Conservation (phyloP, 2,329 filamentous ascomycete species). For the Colletotrichum sp. region DNA sequence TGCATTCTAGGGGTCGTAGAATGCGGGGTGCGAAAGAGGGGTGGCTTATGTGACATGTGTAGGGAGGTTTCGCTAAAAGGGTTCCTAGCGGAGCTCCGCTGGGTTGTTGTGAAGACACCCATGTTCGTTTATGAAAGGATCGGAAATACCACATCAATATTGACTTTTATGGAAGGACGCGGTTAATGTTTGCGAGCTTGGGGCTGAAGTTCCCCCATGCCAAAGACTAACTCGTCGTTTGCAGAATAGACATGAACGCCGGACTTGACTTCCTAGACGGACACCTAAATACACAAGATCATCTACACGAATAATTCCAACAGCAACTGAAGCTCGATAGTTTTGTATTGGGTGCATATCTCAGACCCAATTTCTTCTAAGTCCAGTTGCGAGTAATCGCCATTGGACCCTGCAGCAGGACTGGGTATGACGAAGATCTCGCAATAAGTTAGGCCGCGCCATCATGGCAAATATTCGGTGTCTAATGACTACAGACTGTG, state of each 20-base stretch:
- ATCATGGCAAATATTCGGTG: too few species aligned
- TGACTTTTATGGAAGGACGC: neutral
- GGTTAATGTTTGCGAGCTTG: neutral
- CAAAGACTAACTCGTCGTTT: neutral
- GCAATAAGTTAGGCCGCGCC: neutral
- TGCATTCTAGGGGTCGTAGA: neutral
- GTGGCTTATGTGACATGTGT: neutral
- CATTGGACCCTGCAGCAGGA: neutral
- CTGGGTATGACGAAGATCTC: neutral
- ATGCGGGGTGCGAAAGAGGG: neutral
- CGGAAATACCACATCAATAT: neutral
- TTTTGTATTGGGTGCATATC: neutral
- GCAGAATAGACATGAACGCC: neutral
- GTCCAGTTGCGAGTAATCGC: neutral
- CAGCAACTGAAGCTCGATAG: rapidly evolving
- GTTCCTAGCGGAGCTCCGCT: neutral
- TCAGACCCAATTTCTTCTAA: neutral
- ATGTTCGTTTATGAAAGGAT: neutral
- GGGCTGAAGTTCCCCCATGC: neutral
- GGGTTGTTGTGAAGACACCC: neutral
- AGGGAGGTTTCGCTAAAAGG: neutral
- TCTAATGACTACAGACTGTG: neutral
- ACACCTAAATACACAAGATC: neutral
- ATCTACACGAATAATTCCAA: neutral
- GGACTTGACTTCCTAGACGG: neutral